A percentile compares a stretch with the other conserved stretches of the same genome.
phyloP scores from a whole-genome alignment of 176 grass and related monocot species.

The Oryza meridionalis region DNA sequence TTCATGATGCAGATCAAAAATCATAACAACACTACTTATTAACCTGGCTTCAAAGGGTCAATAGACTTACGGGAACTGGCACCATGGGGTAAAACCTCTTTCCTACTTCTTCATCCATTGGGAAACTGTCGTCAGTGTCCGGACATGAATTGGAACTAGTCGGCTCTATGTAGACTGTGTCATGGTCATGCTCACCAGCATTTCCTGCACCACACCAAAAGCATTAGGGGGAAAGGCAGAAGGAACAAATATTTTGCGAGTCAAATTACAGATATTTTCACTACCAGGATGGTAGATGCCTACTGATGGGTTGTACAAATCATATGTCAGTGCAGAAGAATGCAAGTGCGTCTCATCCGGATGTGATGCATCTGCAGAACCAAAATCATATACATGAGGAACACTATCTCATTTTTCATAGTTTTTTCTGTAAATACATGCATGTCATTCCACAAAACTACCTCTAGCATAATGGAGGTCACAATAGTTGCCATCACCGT shows the following conservation, averaged over 20 bases:
- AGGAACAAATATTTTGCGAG: not conserved
- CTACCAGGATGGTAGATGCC: conserved; percentile 80
- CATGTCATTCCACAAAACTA: conserved; percentile 40
- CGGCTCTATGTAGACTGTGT: conserved; percentile 50
- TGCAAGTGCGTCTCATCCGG: conserved; percentile 69
- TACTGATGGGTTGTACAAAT: conserved; percentile 65
- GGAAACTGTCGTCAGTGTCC: conserved; percentile 49
- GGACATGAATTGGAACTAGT: conserved; percentile 69
- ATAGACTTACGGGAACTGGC: conserved; percentile 80
- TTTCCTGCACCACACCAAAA: conserved; percentile 43
- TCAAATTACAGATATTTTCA: conserved; percentile 41
- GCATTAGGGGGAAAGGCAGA: not conserved
- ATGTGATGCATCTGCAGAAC: conserved; percentile 70
- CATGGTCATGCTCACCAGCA: conserved; percentile 53
- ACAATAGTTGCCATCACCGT: conserved; percentile 57
- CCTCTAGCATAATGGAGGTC: conserved; percentile 66
- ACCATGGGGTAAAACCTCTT: conserved; percentile 89
- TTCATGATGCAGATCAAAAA: not conserved
- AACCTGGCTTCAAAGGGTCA: conserved; percentile 48
- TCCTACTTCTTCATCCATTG: conserved; percentile 88
- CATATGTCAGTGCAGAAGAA: conserved; percentile 61
- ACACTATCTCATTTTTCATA: not conserved
- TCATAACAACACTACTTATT: conserved; percentile 36
- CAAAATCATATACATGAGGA: conserved; percentile 45
- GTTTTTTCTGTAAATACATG: conserved; percentile 22